phyloP scores from a whole-genome alignment of 2,329 filamentous ascomycete genomes.

The Penicillium sp. region DNA sequence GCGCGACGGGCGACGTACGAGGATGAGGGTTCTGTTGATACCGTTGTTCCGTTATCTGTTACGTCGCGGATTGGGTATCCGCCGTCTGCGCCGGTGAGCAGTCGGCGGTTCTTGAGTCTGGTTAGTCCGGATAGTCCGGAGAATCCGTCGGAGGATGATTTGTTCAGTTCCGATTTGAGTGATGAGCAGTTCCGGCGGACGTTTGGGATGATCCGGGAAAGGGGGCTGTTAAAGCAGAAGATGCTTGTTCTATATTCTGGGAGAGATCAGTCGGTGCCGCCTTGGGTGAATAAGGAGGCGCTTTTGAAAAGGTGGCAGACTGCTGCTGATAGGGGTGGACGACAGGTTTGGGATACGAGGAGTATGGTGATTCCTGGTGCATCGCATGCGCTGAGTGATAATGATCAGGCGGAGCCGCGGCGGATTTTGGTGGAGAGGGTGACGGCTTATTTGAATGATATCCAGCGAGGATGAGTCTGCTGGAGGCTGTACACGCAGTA shows the following conservation, averaged over 20 bases:
- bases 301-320: constrained; percentile 42
- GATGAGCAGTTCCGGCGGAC: constrained; percentile 56
- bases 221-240: constrained; percentile 36
- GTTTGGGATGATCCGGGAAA: constrained; percentile 53
- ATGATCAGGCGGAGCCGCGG: constrained; percentile 41
- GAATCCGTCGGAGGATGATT: constrained; percentile 70
- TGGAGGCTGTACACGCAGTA: no score
- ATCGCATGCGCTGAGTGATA: constrained; percentile 28
- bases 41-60: constrained; percentile 30
- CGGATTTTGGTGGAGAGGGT: constrained; percentile 51
- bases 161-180: constrained; percentile 70
- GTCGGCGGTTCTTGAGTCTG: constrained; percentile 57
- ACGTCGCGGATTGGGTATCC: constrained; percentile 30
- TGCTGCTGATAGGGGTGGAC: constrained; percentile 33
- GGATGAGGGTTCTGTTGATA: constrained; percentile 24
- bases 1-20: constrained; percentile 20
- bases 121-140: constrained; percentile 49
- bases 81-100: constrained; percentile 47
- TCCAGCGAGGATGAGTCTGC: constrained; percentile 11
- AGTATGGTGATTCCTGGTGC: constrained; percentile 49
- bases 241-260: constrained; percentile 46
- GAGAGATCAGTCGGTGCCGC: constrained; percentile 44
- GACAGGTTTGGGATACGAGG: constrained; percentile 43
- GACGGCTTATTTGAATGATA: constrained; percentile 46
- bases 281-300: constrained; percentile 43